phyloP scores from a whole-genome alignment of 1,284 basidiomycete genomes.

The Pyrrhoderma lamaoense region DNA sequence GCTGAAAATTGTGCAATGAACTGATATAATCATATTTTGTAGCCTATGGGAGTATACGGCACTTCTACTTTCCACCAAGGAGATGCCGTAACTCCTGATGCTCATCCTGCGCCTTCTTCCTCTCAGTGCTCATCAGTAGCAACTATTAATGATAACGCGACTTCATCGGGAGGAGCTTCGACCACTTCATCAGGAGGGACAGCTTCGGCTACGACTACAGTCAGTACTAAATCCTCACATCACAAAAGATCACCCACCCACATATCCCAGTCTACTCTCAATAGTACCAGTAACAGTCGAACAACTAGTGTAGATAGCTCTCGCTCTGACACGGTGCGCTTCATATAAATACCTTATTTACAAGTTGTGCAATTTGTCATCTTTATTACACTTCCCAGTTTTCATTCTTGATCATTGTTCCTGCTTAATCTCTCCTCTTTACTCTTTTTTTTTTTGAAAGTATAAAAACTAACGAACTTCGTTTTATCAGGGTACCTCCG shows the following conservation, averaged over 20 bases:
- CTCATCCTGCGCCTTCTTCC: conserved; percentile 51
- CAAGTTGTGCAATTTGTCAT: no score
- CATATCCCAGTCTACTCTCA: no score
- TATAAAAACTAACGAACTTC: no score
- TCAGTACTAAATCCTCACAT: conserved; percentile 4
- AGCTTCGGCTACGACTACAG: conserved; percentile 8
- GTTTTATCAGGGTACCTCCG: no score
- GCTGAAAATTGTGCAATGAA: not conserved
- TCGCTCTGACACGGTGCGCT: no score
- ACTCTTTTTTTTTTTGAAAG: no score
- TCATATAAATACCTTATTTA: no score
- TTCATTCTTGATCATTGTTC: no score
- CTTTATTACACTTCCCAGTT: no score
- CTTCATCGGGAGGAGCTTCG: conserved; percentile 24
- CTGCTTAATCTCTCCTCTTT: no score
- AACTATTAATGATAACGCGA: conserved; percentile 37
- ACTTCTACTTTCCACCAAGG: conserved; percentile 60
- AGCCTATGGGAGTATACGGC: conserved; percentile 66
- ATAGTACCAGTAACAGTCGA: no score
- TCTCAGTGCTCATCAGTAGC: conserved; percentile 41
- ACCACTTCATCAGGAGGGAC: conserved; percentile 10
- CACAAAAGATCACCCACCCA: not conserved
- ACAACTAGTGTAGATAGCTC: no score
- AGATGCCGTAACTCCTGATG: conserved; percentile 46
- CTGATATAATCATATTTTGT: conserved; percentile 6